Conservation (phyloP, 345 rosid species). For the Noccaea bulbosa region DNA sequence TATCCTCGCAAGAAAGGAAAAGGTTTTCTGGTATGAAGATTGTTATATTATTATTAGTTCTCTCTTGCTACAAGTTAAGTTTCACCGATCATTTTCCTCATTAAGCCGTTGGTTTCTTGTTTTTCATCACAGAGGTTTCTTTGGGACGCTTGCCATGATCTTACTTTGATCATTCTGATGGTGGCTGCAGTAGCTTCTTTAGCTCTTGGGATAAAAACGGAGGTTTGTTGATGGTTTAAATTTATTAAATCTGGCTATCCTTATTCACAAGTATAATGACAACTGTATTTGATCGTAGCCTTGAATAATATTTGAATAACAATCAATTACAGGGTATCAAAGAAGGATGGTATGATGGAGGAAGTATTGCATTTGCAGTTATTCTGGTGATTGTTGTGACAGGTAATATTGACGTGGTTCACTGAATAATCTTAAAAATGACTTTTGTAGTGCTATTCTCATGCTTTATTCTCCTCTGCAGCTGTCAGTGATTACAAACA, state of each 20-base stretch:
- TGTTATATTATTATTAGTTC: background rate
- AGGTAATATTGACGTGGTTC: constrained; percentile 50
- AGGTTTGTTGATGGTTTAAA: constrained; percentile 55
- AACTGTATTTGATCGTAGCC: background rate
- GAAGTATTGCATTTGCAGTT: constrained; percentile 96
- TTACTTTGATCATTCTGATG: constrained; percentile 84
- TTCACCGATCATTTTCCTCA: constrained; percentile 12
- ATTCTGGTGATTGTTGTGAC: constrained; percentile 88
- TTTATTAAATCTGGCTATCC: background rate
- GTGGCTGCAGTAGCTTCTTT: constrained; percentile 89
- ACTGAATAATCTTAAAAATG: background rate
- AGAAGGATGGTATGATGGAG: constrained; percentile 99
- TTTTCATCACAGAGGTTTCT: constrained; percentile 63
- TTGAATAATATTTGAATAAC: background rate
- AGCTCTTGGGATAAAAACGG: constrained; percentile 92
- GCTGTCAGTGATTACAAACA: constrained; percentile 98
- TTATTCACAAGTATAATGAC: constrained; percentile 3
- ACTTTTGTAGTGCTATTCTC: constrained; percentile 4
- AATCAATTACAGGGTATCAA: constrained; percentile 64
- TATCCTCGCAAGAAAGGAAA: constrained; percentile 94
- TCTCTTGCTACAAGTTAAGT: constrained; percentile 6
- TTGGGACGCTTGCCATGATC: constrained; percentile 89
- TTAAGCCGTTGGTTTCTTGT: constrained; percentile 6
- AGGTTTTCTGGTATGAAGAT: constrained; percentile 71
- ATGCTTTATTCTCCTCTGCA: constrained; percentile 41